A percentile compares a stretch with the other conserved stretches of the same genome.
Conservation (phyloP, 345 rosid species). For the Psidium friedrichsthalianum region DNA sequence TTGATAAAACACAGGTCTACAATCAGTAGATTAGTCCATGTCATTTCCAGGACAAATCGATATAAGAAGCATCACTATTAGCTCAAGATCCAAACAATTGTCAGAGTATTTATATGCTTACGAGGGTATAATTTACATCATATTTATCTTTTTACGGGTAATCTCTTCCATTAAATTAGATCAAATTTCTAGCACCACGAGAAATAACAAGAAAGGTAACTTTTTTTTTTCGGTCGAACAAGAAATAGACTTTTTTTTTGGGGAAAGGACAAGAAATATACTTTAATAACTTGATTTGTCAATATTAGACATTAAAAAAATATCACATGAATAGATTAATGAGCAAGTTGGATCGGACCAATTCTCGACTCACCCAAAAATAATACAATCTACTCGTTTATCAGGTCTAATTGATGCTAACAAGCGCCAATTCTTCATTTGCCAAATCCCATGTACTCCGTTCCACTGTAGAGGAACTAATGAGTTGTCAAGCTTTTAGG, state of each 20-base stretch:
- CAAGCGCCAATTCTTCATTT: not conserved
- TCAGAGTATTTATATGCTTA: not conserved
- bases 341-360: not conserved
- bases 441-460: not conserved
- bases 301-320: not conserved
- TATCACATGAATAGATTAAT: not conserved
- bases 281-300: no score
- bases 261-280: no score
- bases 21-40: not conserved
- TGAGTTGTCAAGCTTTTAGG: not conserved
- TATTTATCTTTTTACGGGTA: not conserved
- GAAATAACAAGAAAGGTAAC: no score
- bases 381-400: no score
- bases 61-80: not conserved
- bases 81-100: not conserved
- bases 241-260: no score
- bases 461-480: not conserved
- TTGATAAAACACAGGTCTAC: slow-evolving; percentile 72
- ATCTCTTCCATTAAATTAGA: no score
- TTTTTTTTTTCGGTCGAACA: no score
- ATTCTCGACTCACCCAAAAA: no score
- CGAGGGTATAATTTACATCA: no score
- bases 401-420: not conserved
- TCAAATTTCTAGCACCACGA: no score
- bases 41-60: not conserved